Percentiles rank a stretch among this genome's conserved stretches.
phyloP scores from a whole-genome alignment of 2,329 filamentous ascomycete genomes.

The Colletotrichum neosansevieriae region DNA sequence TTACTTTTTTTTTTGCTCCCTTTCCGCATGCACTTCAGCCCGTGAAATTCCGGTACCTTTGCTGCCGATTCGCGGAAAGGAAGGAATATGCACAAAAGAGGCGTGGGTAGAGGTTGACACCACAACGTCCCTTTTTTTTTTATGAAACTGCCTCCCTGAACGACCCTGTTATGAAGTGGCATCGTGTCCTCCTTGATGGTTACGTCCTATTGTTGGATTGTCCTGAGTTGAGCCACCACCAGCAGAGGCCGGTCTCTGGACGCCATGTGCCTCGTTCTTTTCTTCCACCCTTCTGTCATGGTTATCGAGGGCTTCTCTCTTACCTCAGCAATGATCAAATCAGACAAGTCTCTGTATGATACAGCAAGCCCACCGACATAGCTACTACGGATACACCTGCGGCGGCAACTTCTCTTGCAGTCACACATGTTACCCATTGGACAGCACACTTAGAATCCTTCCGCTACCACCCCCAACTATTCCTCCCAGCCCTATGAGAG shows the following conservation, averaged over 20 bases:
- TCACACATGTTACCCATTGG: neutral
- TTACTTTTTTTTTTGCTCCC: constrained; percentile 18
- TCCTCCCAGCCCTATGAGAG: constrained; percentile 40
- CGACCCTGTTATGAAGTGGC: neutral
- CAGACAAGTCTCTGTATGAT: constrained; percentile 1
- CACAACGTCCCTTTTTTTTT: constrained; percentile 26
- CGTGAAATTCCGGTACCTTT: constrained; percentile 5
- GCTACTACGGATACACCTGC: constrained; percentile 17
- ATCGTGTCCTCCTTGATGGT: constrained; percentile 1
- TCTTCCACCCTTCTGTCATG: too few species aligned
- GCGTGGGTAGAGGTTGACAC: constrained; percentile 12
- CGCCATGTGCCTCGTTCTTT: constrained; percentile 9
- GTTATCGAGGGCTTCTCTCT: neutral
- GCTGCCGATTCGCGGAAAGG: constrained; percentile 21
- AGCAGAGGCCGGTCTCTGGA: neutral
- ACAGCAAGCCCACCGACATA: neutral
- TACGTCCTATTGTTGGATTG: neutral
- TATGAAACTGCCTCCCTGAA: neutral
- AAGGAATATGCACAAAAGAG: constrained; percentile 10
- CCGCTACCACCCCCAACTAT: constrained; percentile 34
- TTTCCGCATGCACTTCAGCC: constrained; percentile 9
- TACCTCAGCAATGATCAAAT: neutral
- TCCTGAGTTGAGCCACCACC: neutral
- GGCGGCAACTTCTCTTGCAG: neutral
- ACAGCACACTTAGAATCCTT: constrained; percentile 37